These are phyloP conservation scores for Boletellus sp. DNA, from an alignment of 768 basidiomycete species.

Conservation along the genomic window DNA sequence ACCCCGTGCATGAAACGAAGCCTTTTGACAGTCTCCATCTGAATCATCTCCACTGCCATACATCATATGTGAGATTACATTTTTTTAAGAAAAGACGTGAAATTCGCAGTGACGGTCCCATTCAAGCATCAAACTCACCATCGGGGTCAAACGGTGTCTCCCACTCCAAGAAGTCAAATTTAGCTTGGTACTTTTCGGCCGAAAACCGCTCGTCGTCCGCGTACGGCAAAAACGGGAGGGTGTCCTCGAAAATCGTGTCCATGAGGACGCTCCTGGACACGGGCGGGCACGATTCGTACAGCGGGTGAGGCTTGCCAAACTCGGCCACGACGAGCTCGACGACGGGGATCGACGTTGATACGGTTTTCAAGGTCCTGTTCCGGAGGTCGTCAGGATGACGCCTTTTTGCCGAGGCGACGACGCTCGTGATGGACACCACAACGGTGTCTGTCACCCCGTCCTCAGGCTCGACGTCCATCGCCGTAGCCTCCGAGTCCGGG, in stretches of 20 bases:
- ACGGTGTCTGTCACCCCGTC: neutral
- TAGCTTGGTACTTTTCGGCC: slow-evolving; percentile 22
- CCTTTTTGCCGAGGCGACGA: neutral
- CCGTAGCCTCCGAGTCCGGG: too few species aligned
- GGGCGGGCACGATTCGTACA: slow-evolving; percentile 49
- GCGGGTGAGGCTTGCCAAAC: slow-evolving; percentile 21
- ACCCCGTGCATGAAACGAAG: slow-evolving; percentile 33
- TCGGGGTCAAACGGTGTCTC: slow-evolving; percentile 46
- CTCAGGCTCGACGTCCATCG: neutral
- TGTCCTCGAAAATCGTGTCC: neutral
- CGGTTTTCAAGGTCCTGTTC: too few species aligned
- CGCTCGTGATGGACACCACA: slow-evolving; percentile 9
- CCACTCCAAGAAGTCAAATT: slow-evolving; percentile 33
- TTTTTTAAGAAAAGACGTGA: too few species aligned
- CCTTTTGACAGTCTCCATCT: slow-evolving; percentile 41
- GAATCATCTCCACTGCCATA: slow-evolving; percentile 45
- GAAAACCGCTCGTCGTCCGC: slow-evolving; percentile 45
- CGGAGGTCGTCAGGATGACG: too few species aligned
- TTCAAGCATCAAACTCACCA: slow-evolving; percentile 32
- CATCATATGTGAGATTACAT: neutral
- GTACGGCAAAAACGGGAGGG: slow-evolving; percentile 40
- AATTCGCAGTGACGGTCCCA: neutral
- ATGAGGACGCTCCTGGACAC: slow-evolving; percentile 30
- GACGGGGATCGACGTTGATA: slow-evolving; percentile 10
- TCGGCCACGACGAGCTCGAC: slow-evolving; percentile 9